These are phyloP conservation scores for Sporisorium reilianum DNA, from an alignment of 1,284 basidiomycete genomes.

Conservation along the genomic window DNA sequence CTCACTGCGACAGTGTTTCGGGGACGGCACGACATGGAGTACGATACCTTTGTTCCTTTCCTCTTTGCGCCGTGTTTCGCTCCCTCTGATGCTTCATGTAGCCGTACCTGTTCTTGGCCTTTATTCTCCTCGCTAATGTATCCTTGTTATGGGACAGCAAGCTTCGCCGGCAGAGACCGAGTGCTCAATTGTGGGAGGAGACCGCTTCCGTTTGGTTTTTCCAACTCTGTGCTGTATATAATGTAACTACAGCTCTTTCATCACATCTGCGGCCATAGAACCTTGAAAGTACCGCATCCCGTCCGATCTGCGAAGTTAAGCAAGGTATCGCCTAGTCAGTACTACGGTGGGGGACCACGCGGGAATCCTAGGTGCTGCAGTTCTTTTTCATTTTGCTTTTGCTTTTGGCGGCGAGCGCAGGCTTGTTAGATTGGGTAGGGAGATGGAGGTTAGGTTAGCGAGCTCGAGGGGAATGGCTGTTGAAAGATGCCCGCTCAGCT, in stretches of 20 bases:
- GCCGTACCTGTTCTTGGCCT: background rate
- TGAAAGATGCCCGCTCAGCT: background rate
- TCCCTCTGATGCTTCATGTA: background rate
- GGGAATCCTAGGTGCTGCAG: constrained; percentile 77
- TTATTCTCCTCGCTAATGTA: background rate
- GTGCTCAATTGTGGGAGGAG: background rate
- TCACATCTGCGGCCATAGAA: constrained; percentile 82
- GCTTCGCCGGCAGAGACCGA: background rate
- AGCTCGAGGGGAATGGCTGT: background rate
- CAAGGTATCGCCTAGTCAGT: constrained; percentile 83
- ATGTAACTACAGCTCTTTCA: too few species aligned
- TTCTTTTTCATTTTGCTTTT: background rate
- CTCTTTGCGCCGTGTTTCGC: background rate
- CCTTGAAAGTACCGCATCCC: constrained; percentile 83
- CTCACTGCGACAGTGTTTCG: background rate
- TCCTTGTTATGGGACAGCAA: background rate
- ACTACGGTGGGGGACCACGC: constrained; percentile 85
- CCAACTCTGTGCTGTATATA: too few species aligned
- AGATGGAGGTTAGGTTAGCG: too few species aligned
- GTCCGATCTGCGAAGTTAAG: constrained; percentile 85
- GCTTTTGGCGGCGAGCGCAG: background rate
- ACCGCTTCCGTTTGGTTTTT: too few species aligned
- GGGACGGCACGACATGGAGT: background rate
- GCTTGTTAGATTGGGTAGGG: background rate
- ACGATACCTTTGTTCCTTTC: background rate